phyloP scores from a whole-genome alignment of 164 flowering plant species.

The Piper betle region DNA sequence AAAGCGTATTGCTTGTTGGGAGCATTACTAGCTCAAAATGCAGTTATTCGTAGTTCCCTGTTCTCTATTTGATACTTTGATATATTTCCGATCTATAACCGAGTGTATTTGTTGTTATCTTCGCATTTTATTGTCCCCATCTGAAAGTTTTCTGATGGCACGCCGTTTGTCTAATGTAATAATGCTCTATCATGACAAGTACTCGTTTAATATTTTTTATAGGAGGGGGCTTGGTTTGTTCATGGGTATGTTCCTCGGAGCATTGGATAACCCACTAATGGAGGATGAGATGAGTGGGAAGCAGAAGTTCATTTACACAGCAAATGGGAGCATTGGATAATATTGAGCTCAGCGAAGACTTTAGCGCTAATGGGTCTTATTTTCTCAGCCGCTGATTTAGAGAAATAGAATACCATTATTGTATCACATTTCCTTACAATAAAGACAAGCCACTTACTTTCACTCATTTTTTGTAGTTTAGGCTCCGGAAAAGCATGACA shows the following conservation, averaged over 20 bases:
- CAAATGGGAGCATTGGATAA: too few species aligned
- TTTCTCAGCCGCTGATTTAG: slow-evolving; percentile 58
- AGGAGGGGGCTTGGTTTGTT: slow-evolving; percentile 92
- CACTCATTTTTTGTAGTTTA: slow-evolving; percentile 12
- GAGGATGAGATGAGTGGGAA: slow-evolving; percentile 66
- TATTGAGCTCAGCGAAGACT: slow-evolving; percentile 62
- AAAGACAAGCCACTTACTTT: not conserved
- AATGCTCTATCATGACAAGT: not conserved
- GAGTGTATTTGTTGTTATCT: not conserved
- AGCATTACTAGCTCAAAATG: too few species aligned
- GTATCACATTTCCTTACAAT: not conserved
- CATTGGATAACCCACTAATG: slow-evolving; percentile 72
- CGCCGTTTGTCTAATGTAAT: not conserved
- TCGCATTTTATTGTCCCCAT: not conserved
- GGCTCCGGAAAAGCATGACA: slow-evolving; percentile 92
- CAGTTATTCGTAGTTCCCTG: too few species aligned
- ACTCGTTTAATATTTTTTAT: slow-evolving; percentile 4
- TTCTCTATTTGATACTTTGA: too few species aligned
- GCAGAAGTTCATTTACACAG: slow-evolving; percentile 58
- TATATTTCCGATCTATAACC: too few species aligned
- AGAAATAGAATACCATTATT: not conserved
- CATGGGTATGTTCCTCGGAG: slow-evolving; percentile 81
- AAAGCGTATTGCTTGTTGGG: too few species aligned
- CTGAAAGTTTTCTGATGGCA: not conserved
- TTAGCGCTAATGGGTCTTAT: slow-evolving; percentile 86